Base-by-base conservation (phyloP, 2,329 filamentous ascomycete genomes). In the Colletotrichum sp. region DNA sequence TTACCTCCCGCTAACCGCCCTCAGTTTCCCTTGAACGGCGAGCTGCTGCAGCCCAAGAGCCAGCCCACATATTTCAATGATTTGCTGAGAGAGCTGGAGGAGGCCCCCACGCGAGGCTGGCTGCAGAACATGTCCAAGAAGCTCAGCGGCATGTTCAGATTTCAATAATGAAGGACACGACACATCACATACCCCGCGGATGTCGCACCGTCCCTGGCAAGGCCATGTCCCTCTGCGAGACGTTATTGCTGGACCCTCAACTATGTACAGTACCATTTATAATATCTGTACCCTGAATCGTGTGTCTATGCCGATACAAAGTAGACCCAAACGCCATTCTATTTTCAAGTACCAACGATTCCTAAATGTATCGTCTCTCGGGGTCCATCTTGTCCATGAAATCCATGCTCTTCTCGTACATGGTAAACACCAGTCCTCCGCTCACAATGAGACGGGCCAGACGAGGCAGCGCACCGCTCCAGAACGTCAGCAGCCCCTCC, bases 321-420 rank as follows among this genome's bases (percentile, higher is more conserved):
- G 22, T 68, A 68, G 56, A 75, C 58, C 62, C 55, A 36, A 62
- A 69, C 65, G 60, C 65, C 75, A 3, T 58, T 56, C 52, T 75
- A 62, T 66, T 70, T 74, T 52, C 30, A 56, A 61, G 12, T n/a
- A 28, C 32, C 27, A 43, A 13, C n/a, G 22, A 9, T 9, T 28
- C 72, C 81, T 87, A 97, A 78, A 98, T 91, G 82, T 97, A 98
- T 83, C 90, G 94, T 82, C 93, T 92, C 80, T 97, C 91, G 1
- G 97, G 97, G 83, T 99, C 97, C 68, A 96, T 75, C 81, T 84
- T 89, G 80, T 95, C 91, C 88, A 99, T 92, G 74, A 96, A 80
- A 69, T 98, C 96, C 88, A 98, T 98, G 75, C 94, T 94, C 90
- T 98, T 98, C 88, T 98, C 96, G 84, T 98, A 97, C 93, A 98